Conservation (phyloP, 2,329 filamentous ascomycete genomes). For the Penicillium brevicompactum region DNA sequence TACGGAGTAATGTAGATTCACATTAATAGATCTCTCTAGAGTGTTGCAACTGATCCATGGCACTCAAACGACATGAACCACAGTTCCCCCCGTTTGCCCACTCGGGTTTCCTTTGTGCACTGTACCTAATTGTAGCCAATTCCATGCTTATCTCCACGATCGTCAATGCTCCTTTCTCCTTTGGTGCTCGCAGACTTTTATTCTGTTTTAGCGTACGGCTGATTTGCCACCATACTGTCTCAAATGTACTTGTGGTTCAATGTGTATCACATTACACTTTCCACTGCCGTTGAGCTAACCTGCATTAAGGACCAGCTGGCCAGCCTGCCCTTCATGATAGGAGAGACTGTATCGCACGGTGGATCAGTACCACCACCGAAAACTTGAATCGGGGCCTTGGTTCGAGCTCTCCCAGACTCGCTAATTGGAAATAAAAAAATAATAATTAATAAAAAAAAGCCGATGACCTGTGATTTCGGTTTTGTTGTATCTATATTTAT, state of each 20-base stretch:
- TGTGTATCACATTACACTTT: conserved; percentile 16
- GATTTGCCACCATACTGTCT: conserved; percentile 16
- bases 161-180: conserved; percentile 1
- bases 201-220: neutral
- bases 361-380: conserved; percentile 3
- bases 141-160: conserved; percentile 3
- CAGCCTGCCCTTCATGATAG: neutral
- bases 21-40: too few species aligned
- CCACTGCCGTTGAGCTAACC: conserved; percentile 19
- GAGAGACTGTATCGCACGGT: conserved; percentile 4
- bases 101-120: neutral
- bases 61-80: conserved; percentile 4
- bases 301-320: conserved; percentile 1
- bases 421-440: neutral
- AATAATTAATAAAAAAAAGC: too few species aligned
- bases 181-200: neutral
- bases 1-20: too few species aligned
- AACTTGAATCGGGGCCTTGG: conserved; percentile 1
- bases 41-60: neutral
- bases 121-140: neutral
- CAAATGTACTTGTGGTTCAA: conserved; percentile 9
- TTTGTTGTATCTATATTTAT: conserved; percentile 1
- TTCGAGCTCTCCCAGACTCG: neutral
- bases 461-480: too few species aligned
- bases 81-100: neutral